Evolutionary conservation across 129 eudicot genomes (phyloP).

Genomic region (Flaveria sonorensis): DNA sequence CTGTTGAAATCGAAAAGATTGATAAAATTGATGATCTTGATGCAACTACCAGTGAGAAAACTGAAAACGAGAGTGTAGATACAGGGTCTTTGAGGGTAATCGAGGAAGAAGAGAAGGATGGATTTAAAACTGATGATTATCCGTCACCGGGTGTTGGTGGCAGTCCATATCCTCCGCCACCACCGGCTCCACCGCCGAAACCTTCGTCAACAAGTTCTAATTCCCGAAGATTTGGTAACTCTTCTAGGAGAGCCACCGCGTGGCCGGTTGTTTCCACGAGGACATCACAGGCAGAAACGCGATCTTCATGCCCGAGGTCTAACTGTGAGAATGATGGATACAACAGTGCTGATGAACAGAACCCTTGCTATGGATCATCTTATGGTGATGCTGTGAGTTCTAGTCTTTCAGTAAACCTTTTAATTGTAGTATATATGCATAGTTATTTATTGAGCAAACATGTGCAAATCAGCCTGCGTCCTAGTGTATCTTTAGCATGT

Average conservation of each 20-base stretch:
- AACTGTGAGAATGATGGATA: constrained; percentile 91
- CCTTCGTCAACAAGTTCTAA: constrained; percentile 48
- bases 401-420: background rate
- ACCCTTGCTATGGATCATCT: constrained; percentile 59
- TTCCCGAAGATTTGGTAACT: constrained; percentile 48
- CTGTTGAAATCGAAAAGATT: constrained; percentile 32
- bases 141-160: constrained; percentile 40
- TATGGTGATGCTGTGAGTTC: constrained; percentile 82
- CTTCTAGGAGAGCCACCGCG: constrained; percentile 63
- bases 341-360: constrained; percentile 98
- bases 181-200: constrained; percentile 91
- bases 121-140: constrained; percentile 30
- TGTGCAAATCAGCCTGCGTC: too few species aligned
- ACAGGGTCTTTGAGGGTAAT: constrained; percentile 43
- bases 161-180: constrained; percentile 82
- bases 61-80: constrained; percentile 33
- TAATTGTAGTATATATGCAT: background rate
- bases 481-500: background rate
- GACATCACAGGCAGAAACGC: constrained; percentile 67
- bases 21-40: constrained; percentile 32
- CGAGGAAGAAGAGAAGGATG: constrained; percentile 36
- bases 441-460: background rate
- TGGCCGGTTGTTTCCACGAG: constrained; percentile 71
- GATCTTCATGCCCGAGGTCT: constrained; percentile 80
- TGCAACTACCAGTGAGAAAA: constrained; percentile 39